Base-by-base conservation (phyloP, 768 basidiomycete genomes). In the Sarcodon sp. region DNA sequence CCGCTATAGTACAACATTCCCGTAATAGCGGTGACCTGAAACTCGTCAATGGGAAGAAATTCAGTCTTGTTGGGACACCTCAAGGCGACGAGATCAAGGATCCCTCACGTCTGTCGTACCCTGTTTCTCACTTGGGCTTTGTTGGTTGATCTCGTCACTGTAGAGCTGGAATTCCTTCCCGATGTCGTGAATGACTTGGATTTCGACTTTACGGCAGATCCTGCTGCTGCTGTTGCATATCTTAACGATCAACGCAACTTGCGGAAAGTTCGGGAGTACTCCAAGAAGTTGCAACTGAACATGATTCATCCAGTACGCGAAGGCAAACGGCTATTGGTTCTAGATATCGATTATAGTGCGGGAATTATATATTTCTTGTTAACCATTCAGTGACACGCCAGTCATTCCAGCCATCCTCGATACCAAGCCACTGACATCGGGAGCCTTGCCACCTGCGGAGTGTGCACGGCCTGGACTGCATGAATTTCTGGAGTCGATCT, bases 301-400 rank as follows among this genome's bases (percentile, higher is more conserved):
- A 61, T 91, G 50, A 91, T 94, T 51, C 73, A 80, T 60, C 82
- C 83, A 4, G 70, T 89, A 16, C 71, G 89, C 32, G 69, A 71
- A 46, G 86, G 83, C 16, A 92, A 91, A 62, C 80, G 77, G 50
- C 66, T 94, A 1, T 72, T 92, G 16, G 89, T 94, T 0, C 71
- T 94, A 7, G 90, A 92, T 59, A 79, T 92, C 47, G 90, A 92
- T 61, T 90, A 91, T 55, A 91, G 89, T 87, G 48, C 57, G 75
- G 44, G 43, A 12, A 47, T 32, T 51, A 46, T 50, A 27, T 34
- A 43, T 15, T 49, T 15, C 27, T 18, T 16, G 35, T 38, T 47
- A 16, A 12, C 18, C 46, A 12, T 36, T 38, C 32, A 13, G 18
- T 49, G 33, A 46, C 37, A 16, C 11, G 33, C 16, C 11, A 35